Evolutionary conservation across 495 filamentous ascomycete genomes (phyloP), one percentile per base, ranked within the genome.

Genomic region (Astrothelium macrocarpum): DNA sequence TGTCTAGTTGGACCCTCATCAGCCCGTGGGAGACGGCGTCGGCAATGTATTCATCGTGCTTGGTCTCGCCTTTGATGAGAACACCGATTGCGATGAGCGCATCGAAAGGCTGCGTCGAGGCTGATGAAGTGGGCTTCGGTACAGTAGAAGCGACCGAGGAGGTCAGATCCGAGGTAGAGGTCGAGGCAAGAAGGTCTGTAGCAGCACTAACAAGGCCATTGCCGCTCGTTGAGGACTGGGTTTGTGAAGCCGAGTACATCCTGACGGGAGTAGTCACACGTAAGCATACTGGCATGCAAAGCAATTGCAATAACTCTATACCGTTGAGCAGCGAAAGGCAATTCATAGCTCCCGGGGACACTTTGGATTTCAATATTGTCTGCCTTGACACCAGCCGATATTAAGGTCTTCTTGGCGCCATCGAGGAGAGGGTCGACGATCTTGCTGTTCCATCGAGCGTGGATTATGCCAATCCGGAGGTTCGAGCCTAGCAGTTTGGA

Each of bases 41-140:
- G n/a, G 92, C 80, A 64, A 97, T 97, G 74, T 97, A 96, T 75
- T 98, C 92, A 69, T 97, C 97, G 73, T 98, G 94, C 89, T 95
- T 96, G 20, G 94, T 98, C 72, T 95, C 89, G 67, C 94, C 94
- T 78, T 98, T 98, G 75, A 98, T 96, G 31, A 98, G 82, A 45
- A 95, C 92, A 58, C 94, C 94, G 67, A 98, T 91, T 62, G 94
- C 91, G 64, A 98, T 90, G 59, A 97, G 83, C 42, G 95, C 92
- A 72, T 97, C 91, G 72, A 97, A 97, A 10, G 90, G 85, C 20
- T 81, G 79, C 61, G 77, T 74, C 29, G 77, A 80, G 0, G 76
- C 66, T 10, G 77, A 68, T 3, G 65, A 62, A 49, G 71, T 58
- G 53, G 71, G 64, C 65, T 71, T 49, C 68, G 62, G 56, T 29